Evolutionary conservation across 208 protist species (phyloP), one percentile per base, ranked within the genome.

Genomic region (Acanthamoeba lenticulata): DNA sequence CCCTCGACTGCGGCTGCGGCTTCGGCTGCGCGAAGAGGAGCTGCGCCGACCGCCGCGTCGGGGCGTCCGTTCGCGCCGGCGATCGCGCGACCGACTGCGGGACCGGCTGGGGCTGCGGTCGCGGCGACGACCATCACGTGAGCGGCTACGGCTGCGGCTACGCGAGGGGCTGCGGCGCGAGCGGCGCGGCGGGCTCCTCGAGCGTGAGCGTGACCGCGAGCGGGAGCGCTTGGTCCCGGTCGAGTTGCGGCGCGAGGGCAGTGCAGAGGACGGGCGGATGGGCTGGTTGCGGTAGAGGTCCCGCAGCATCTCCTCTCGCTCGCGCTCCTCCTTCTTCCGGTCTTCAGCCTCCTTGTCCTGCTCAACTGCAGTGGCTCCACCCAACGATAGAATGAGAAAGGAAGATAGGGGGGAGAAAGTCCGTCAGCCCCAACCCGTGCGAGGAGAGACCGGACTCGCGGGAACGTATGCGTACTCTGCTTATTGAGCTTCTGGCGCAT

Each of bases 401-500:
- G 69, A 79, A 79, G n/a, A n/a, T n/a, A n/a, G n/a, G n/a, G n/a
- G n/a, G n/a, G n/a, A n/a, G n/a, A n/a, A n/a, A n/a, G n/a, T n/a
- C n/a, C n/a, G n/a, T n/a, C n/a, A n/a, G n/a, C n/a, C n/a, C n/a
- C n/a, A n/a, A n/a, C n/a, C n/a, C n/a, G n/a, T n/a, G n/a, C 19
- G 19, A 27, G 55, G 7, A 21, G 19, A 34, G 77, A 44, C 2
- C 27, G 47, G 9, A 32, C 9, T 47, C 9, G 79, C 6, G 85
- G 19, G 55, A 45, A 21, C 17, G 13, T 21, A 27, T 29, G 69
- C 69, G 32, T 91, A 91, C 85, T 91, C 40, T 65, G 47, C 17
- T 91, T 62, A 67, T 62, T 72, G n/a, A 91, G 55, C 85, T 91
- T 65, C 55, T 91, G 85, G 24, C 49, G 85, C 47, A 91, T 65